A percentile compares a stretch with the other conserved stretches of the same genome.
phyloP scores from a whole-genome alignment of 1,284 basidiomycete species.

The Violaceomyces palustris region DNA sequence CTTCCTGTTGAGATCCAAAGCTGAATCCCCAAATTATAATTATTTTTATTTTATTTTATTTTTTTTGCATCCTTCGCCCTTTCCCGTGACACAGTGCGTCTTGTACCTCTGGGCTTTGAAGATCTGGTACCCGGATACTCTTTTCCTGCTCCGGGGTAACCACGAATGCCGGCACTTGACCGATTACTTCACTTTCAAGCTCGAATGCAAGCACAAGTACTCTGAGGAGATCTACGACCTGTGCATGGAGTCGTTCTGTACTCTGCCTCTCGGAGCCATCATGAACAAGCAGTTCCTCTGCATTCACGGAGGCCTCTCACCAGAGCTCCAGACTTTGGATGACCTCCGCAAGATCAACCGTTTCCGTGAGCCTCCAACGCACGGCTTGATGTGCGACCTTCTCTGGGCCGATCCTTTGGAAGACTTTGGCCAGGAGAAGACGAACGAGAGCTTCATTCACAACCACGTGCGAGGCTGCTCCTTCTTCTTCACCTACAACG shows the following conservation, averaged over 20 bases:
- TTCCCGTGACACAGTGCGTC: slow-evolving; percentile 47
- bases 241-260: slow-evolving; percentile 73
- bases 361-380: slow-evolving; percentile 89
- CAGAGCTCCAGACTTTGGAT: slow-evolving; percentile 83
- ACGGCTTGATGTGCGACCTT: slow-evolving; percentile 90
- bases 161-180: slow-evolving; percentile 53
- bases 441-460: slow-evolving; percentile 76
- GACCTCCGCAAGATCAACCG: slow-evolving; percentile 86
- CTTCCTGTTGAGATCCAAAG: too few relatives aligned
- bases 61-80: background rate
- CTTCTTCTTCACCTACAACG: slow-evolving; percentile 90
- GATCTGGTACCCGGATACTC: slow-evolving; percentile 52
- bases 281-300: slow-evolving; percentile 98
- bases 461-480: slow-evolving; percentile 93
- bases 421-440: slow-evolving; percentile 88
- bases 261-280: slow-evolving; percentile 81
- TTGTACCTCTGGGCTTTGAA: slow-evolving; percentile 52
- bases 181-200: slow-evolving; percentile 53
- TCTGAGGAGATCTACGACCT: slow-evolving; percentile 52
- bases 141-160: slow-evolving; percentile 52
- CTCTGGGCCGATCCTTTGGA: slow-evolving; percentile 92
- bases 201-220: slow-evolving; percentile 53
- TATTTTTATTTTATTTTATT: too few relatives aligned
- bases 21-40: too few relatives aligned
- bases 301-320: slow-evolving; percentile 86